phyloP scores from a whole-genome alignment of 192 early-diverging fungal species.

The Chytriomyces sp. region DNA sequence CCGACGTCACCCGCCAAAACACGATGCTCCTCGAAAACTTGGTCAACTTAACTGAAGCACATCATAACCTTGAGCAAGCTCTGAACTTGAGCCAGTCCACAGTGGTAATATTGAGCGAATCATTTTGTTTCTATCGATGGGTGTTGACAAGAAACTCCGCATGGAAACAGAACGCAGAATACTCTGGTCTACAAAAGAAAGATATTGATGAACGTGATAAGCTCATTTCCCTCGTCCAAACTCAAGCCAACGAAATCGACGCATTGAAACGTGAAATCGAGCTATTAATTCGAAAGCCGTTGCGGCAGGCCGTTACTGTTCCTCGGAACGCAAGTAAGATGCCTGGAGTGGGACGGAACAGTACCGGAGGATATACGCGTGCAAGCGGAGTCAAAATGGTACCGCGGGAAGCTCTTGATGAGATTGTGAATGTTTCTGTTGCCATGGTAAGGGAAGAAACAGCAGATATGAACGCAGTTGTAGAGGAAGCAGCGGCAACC shows the following conservation, averaged over 20 bases:
- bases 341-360: no score
- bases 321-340: constrained; percentile 20
- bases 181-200: constrained; percentile 53
- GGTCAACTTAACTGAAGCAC: constrained; percentile 52
- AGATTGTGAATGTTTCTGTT: not conserved
- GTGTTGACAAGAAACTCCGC: not conserved
- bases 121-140: not conserved
- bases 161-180: constrained; percentile 54
- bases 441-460: not conserved
- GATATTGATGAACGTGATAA: constrained; percentile 58
- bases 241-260: constrained; percentile 59
- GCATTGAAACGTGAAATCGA: constrained; percentile 60
- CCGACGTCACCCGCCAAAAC: constrained; percentile 57
- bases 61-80: constrained; percentile 51
- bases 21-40: constrained; percentile 54
- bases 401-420: no score
- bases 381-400: constrained; percentile 27
- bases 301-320: constrained; percentile 14
- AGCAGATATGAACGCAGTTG: not conserved
- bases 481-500: not conserved
- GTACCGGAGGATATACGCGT: not conserved
- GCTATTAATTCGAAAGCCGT: constrained; percentile 56
- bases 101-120: constrained; percentile 40
- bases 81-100: constrained; percentile 56
- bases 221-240: constrained; percentile 53